Conservation (phyloP, 2,329 filamentous ascomycete genomes). For the Pseudocercospora crystallina region DNA sequence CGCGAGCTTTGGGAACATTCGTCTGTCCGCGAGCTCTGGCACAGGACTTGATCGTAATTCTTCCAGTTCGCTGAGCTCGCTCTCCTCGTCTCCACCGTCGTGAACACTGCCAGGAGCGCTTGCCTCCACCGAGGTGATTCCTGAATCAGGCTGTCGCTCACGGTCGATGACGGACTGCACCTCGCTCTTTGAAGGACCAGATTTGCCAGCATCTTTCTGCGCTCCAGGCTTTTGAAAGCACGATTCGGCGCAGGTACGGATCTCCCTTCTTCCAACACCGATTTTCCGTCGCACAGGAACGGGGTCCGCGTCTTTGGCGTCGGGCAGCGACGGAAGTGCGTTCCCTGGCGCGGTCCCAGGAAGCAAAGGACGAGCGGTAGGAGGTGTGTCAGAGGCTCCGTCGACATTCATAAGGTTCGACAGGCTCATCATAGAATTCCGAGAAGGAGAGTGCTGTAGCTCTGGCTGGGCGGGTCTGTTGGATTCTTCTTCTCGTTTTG, state of each 20-base stretch:
- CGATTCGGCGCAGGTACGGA: constrained; percentile 59
- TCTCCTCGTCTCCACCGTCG: constrained; percentile 56
- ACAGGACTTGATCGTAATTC: constrained; percentile 28
- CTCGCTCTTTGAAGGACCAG: neutral
- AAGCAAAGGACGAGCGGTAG: constrained; percentile 13
- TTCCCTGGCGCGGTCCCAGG: constrained; percentile 4
- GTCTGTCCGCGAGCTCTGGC: neutral
- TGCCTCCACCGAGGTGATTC: constrained; percentile 41
- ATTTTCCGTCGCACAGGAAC: constrained; percentile 48
- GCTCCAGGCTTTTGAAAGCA: constrained; percentile 44
- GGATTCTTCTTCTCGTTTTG: constrained; percentile 30
- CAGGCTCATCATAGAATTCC: constrained; percentile 35
- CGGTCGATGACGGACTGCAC: constrained; percentile 33
- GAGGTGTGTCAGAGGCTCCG: constrained; percentile 23
- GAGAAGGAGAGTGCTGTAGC: constrained; percentile 15
- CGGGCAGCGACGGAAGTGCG: constrained; percentile 6
- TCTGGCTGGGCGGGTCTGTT: constrained; percentile 16
- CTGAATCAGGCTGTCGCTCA: constrained; percentile 25
- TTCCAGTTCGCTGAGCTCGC: constrained; percentile 55
- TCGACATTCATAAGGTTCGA: constrained; percentile 38
- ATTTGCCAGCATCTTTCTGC: constrained; percentile 11
- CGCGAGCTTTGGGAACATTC: neutral
- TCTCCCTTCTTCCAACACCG: constrained; percentile 59
- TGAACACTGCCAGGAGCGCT: constrained; percentile 58
- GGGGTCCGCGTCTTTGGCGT: constrained; percentile 12